Evolutionary conservation across 306 rosid species (phyloP), one percentile per base, ranked within the genome.

Genomic region (Cajanus cajan): DNA sequence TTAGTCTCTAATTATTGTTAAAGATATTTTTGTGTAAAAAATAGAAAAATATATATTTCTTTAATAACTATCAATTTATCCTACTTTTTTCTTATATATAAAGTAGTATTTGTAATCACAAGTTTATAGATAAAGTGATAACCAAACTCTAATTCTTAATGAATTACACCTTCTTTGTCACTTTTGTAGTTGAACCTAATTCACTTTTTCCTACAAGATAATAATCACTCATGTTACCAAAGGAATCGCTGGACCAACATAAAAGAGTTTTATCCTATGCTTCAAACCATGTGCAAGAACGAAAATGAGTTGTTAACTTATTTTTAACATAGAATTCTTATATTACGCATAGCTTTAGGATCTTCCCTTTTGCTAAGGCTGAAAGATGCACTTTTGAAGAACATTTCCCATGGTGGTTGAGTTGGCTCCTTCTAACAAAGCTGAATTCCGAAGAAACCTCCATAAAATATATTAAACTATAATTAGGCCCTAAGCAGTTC

Each of bases 341-440:
- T n/a, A 12, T 71, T 63, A 28, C 28, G 19, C 39, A 62, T 28
- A 48, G 36, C 71, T 80, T 83, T 73, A 66, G 83, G 83, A 68
- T 78, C 77, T 80, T 63, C 52, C 14, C 78, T 76, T 87, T 86
- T 79, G 69, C 66, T 83, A 85, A 89, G 90, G 94, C 90, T 86
- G 95, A 84, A 89, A 85, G 77, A 28, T 34, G 78, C 58, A 70
- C 76, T 63, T 61, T 64, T 40, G 12, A 79, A 79, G 79, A 77
- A 89, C 84, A 82, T 86, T n/a, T 88, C 86, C 68, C 63, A 25
- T 58, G 71, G 82, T 68, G 39, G 77, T 34, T 77, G 36, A 37
- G 71, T 36, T 78, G 77, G 57, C 12, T 48, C 28, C 69, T 68
- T 73, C 61, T 61, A 14, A 78, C 70, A 79, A 33, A 73, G 74